Conservation (phyloP, 129 eudicot species). For the Oenanthe sinensis region DNA sequence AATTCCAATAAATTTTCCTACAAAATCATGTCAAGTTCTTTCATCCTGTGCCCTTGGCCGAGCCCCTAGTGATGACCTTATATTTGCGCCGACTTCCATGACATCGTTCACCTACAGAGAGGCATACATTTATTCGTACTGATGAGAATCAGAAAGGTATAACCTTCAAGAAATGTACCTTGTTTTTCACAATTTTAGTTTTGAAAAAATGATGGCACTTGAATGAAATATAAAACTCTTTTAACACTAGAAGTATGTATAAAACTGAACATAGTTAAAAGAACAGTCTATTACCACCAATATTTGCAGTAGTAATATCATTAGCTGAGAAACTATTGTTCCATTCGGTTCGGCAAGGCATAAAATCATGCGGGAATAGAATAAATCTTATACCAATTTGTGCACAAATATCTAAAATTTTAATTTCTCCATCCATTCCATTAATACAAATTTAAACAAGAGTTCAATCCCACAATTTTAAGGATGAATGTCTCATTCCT, state of each 20-base stretch:
- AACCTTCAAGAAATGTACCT: not conserved
- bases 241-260: not conserved
- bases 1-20: not conserved
- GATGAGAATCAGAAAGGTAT: not conserved
- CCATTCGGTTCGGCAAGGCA: not conserved
- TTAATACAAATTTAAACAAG: not conserved
- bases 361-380: not conserved
- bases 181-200: not conserved
- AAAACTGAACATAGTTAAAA: not conserved
- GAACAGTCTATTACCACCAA: not conserved
- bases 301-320: not conserved
- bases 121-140: not conserved
- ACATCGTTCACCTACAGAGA: conserved; percentile 39
- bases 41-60: conserved; percentile 30
- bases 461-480: not conserved
- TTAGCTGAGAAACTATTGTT: not conserved
- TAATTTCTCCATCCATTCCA: not conserved
- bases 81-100: conserved; percentile 33
- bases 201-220: not conserved
- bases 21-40: not conserved
- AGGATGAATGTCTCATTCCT: not conserved
- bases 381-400: not conserved
- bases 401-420: not conserved
- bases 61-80: conserved; percentile 33
- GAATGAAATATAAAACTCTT: no score